These are phyloP conservation scores for Bathelium albidoporum DNA, from an alignment of 495 filamentous ascomycete genomes.

Conservation along the genomic window DNA sequence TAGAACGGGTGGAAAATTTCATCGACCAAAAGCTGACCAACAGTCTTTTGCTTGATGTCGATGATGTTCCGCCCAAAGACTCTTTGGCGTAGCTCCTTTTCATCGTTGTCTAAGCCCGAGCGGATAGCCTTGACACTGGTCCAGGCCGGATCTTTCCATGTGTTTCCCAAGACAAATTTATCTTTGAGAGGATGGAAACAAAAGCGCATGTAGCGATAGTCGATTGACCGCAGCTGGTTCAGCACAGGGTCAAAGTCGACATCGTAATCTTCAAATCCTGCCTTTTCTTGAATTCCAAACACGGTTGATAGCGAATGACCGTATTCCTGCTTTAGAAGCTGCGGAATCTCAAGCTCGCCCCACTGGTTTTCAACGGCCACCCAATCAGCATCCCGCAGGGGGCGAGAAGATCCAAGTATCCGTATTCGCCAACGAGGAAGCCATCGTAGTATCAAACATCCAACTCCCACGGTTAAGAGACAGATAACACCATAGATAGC, in stretches of 20 bases:
- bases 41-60: constrained; percentile 79
- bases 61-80: constrained; percentile 86
- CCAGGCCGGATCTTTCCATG: constrained; percentile 93
- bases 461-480: constrained; percentile 59
- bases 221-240: constrained; percentile 56
- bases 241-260: constrained; percentile 82
- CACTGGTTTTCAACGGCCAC: constrained; percentile 91
- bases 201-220: constrained; percentile 90
- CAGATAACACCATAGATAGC: constrained; percentile 59
- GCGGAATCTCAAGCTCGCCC: constrained; percentile 72
- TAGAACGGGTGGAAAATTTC: constrained; percentile 99
- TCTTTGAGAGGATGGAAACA: constrained; percentile 82
- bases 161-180: constrained; percentile 72
- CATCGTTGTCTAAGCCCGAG: constrained; percentile 77
- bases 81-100: constrained; percentile 69
- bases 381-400: constrained; percentile 71
- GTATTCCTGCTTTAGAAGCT: constrained; percentile 56
- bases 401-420: constrained; percentile 55
- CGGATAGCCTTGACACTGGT: constrained; percentile 65
- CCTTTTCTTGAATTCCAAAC: constrained; percentile 57
- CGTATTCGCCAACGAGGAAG: constrained; percentile 75
- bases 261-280: constrained; percentile 49
- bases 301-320: constrained; percentile 77
- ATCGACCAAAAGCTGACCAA: constrained; percentile 73
- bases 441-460: constrained; percentile 80